Percentiles rank a stretch among this genome's conserved stretches.
phyloP scores from a whole-genome alignment of 495 filamentous ascomycete genomes.

The Penicillium goetzii region DNA sequence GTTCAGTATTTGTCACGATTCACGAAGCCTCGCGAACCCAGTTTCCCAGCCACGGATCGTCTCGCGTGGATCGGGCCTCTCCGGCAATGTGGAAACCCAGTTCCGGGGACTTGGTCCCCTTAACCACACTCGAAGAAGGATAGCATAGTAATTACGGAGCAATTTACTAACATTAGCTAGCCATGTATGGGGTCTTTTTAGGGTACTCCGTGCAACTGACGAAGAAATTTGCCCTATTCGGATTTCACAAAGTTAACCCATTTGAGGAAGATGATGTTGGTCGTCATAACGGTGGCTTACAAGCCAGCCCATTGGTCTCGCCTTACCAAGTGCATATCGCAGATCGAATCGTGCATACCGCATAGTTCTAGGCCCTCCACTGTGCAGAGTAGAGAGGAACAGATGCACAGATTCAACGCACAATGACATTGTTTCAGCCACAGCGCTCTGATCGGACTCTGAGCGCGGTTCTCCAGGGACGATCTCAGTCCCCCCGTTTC shows the following conservation, averaged over 20 bases:
- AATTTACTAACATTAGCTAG: not conserved
- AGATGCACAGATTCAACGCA: slow-evolving; percentile 6
- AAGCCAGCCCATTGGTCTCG: slow-evolving; percentile 10
- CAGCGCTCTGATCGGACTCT: slow-evolving; percentile 24
- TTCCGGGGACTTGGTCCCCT: slow-evolving; percentile 17
- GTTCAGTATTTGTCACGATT: slow-evolving; percentile 17
- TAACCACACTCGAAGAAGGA: not conserved
- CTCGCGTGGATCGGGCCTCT: slow-evolving; percentile 29
- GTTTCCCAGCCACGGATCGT: slow-evolving; percentile 29
- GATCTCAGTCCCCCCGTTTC: slow-evolving; percentile 28
- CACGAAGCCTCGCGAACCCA: slow-evolving; percentile 7
- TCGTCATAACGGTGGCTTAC: slow-evolving; percentile 4
- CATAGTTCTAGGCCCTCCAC: not conserved
- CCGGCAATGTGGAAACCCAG: slow-evolving; percentile 18
- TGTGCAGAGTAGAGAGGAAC: not conserved
- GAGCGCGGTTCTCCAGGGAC: slow-evolving; percentile 19
- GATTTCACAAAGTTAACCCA: not conserved
- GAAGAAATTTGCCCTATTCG: not conserved
- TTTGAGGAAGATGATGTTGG: not conserved
- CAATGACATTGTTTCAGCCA: slow-evolving; percentile 28
- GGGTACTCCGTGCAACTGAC: not conserved
- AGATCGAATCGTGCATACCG: not conserved
- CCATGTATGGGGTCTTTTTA: no score
- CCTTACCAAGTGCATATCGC: slow-evolving; percentile 3
- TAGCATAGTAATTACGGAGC: not conserved